Evolutionary conservation across 768 basidiomycete species (phyloP).

Genomic region (Scleroderma bovista): DNA sequence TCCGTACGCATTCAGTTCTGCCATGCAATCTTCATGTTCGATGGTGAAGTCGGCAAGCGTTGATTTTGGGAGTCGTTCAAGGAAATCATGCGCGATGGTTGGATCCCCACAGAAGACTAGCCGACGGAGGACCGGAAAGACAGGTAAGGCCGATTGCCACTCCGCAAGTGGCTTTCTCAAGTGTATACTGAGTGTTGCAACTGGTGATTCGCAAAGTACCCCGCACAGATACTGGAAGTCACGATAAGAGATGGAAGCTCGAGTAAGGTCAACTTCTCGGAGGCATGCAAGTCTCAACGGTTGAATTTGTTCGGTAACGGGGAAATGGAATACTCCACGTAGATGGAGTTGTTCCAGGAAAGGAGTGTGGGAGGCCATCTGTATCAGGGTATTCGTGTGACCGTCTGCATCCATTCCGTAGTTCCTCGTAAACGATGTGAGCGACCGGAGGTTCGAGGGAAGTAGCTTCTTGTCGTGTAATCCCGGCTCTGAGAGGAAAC

Average conservation of each 20-base stretch:
- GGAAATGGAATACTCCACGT: not conserved
- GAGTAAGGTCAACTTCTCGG: not conserved
- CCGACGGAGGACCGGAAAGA: not conserved
- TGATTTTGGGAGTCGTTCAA: not conserved
- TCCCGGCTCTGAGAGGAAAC: slow-evolving; percentile 1
- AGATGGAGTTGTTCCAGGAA: not conserved
- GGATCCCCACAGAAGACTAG: slow-evolving; percentile 1
- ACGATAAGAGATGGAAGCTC: not conserved
- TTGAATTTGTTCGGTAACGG: not conserved
- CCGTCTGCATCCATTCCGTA: not conserved
- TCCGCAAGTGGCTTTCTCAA: not conserved
- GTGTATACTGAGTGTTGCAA: not conserved
- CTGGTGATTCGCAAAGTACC: not conserved
- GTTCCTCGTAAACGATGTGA: slow-evolving; percentile 1
- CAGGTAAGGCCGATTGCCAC: not conserved
- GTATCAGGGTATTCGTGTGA: not conserved
- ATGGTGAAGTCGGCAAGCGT: not conserved
- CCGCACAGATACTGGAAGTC: not conserved
- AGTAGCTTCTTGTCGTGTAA: slow-evolving; percentile 1
- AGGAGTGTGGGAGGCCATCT: not conserved
- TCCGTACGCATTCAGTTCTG: no score
- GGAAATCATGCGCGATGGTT: not conserved
- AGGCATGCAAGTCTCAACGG: no score
- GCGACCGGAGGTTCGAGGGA: slow-evolving; percentile 3
- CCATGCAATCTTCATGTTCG: no score